Conservation (phyloP, 306 rosid genomes). For the Cucurbita moschata region DNA sequence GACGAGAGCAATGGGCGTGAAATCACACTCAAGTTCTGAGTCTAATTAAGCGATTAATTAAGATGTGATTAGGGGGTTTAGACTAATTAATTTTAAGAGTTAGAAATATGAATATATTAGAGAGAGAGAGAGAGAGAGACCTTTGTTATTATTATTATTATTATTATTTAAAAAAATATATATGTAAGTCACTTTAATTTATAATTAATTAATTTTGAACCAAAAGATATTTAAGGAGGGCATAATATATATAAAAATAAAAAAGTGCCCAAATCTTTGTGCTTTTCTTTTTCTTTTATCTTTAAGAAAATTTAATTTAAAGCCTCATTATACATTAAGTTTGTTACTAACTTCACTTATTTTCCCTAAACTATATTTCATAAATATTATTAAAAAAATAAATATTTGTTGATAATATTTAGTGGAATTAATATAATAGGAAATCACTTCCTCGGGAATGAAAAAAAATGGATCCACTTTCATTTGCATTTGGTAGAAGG, state of each 20-base stretch:
- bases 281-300: not conserved
- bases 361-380: not conserved
- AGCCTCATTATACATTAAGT: not conserved
- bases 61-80: slow-evolving; percentile 17
- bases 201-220: slow-evolving; percentile 4
- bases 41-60: slow-evolving; percentile 1
- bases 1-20: slow-evolving; percentile 67
- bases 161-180: too few species aligned
- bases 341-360: not conserved
- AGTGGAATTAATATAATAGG: not conserved
- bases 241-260: not conserved
- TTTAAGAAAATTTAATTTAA: not conserved
- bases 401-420: too few species aligned
- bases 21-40: slow-evolving; percentile 71
- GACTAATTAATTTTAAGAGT: slow-evolving; percentile 14
- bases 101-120: not conserved
- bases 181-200: not conserved
- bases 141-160: not conserved
- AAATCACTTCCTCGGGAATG: too few species aligned
- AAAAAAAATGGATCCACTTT: too few species aligned
- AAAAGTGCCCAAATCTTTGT: not conserved
- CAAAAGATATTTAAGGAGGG: not conserved
- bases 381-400: too few species aligned
- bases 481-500: not conserved
- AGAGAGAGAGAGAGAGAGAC: not conserved